Conservation (phyloP, 148 eudicot species). For the Arbutus unedo region DNA sequence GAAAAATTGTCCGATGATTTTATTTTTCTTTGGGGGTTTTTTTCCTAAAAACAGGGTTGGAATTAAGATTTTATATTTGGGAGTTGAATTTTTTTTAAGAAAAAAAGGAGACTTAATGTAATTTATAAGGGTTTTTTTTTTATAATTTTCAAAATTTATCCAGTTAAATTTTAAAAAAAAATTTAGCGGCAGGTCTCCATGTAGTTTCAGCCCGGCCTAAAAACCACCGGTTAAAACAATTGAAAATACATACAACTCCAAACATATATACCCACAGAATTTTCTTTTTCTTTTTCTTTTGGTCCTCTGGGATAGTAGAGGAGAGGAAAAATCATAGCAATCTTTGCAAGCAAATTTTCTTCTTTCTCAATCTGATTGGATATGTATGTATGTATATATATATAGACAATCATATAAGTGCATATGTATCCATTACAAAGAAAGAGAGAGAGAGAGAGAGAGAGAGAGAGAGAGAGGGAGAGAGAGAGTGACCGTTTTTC, state of each 20-base stretch:
- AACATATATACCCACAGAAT: too few relatives aligned
- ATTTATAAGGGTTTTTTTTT: too few relatives aligned
- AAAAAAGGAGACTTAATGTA: too few relatives aligned
- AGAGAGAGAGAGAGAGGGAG: constrained; percentile 15
- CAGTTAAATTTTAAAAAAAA: too few relatives aligned
- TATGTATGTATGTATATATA: too few relatives aligned
- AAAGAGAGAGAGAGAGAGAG: neutral
- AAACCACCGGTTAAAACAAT: neutral
- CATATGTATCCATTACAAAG: neutral
- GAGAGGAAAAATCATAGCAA: neutral
- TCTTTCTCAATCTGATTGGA: neutral
- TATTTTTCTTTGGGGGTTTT: neutral
- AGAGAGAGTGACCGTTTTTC: constrained; percentile 29
- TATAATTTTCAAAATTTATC: too few relatives aligned
- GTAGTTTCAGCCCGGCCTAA: too few relatives aligned
- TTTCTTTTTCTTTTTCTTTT: neutral
- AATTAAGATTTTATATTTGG: too few relatives aligned
- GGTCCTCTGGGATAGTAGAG: too few relatives aligned
- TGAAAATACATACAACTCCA: neutral
- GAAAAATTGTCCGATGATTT: neutral
- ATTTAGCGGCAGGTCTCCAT: too few relatives aligned
- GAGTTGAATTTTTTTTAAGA: too few relatives aligned
- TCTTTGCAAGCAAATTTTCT: neutral
- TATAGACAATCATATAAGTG: too few relatives aligned
- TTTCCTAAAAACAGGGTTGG: neutral